Conservation (phyloP, 306 rosid species). For the Phaseolus lunatus region DNA sequence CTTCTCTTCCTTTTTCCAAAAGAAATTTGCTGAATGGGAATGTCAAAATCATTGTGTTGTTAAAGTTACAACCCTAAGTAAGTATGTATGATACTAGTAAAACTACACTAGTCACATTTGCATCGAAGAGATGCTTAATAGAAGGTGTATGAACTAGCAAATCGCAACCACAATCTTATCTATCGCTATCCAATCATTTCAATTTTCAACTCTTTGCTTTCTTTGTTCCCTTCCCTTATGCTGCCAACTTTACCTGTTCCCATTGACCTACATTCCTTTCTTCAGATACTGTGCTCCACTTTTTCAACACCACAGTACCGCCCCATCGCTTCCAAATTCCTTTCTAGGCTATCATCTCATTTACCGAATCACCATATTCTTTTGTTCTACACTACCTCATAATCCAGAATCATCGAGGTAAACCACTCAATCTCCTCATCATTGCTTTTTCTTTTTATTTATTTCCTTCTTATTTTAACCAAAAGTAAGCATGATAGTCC, state of each 20-base stretch:
- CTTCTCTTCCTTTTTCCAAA: too few relatives aligned
- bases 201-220: background rate
- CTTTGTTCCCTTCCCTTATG: background rate
- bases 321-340: conserved; percentile 23
- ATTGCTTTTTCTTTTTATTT: background rate
- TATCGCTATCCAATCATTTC: background rate
- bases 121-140: background rate
- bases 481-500: background rate
- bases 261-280: conserved; percentile 13
- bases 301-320: conserved; percentile 2
- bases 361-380: conserved; percentile 39
- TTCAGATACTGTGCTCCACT: conserved; percentile 34
- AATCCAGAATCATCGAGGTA: conserved; percentile 37
- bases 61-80: background rate
- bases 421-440: conserved; percentile 32
- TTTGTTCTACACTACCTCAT: conserved; percentile 24
- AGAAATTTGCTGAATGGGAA: background rate
- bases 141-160: conserved; percentile 23
- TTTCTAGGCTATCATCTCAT: conserved; percentile 29
- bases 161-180: background rate
- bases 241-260: background rate
- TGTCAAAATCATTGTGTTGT: background rate
- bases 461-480: background rate
- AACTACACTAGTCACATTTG: too few relatives aligned
- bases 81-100: background rate